Conservation (phyloP, 345 rosid genomes). For the Brassica cretica region DNA sequence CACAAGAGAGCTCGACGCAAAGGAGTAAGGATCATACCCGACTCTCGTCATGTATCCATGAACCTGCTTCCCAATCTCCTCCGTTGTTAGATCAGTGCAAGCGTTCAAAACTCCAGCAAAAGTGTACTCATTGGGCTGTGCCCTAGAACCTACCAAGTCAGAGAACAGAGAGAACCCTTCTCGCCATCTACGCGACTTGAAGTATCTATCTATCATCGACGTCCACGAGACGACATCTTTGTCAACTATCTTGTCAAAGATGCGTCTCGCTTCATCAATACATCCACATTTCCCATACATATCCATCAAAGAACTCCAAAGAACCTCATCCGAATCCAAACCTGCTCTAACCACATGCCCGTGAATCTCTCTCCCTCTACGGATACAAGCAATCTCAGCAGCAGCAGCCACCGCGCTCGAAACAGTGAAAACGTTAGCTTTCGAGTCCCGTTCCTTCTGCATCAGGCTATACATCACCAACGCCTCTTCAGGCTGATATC, state of each 20-base stretch:
- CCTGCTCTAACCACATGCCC: slow-evolving; percentile 63
- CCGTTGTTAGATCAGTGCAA: slow-evolving; percentile 61
- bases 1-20: slow-evolving; percentile 80
- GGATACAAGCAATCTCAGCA: slow-evolving; percentile 56
- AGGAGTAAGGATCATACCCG: slow-evolving; percentile 61
- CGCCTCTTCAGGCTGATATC: slow-evolving; percentile 55
- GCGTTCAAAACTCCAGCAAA: slow-evolving; percentile 80
- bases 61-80: slow-evolving; percentile 75
- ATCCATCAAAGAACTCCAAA: slow-evolving; percentile 86
- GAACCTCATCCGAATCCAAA: slow-evolving; percentile 80
- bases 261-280: slow-evolving; percentile 65
- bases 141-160: slow-evolving; percentile 51
- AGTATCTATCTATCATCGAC: slow-evolving; percentile 76
- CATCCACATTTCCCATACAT: slow-evolving; percentile 92
- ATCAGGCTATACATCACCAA: slow-evolving; percentile 53
- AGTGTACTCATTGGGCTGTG: slow-evolving; percentile 72
- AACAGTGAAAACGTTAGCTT: slow-evolving; percentile 58
- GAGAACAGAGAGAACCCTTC: slow-evolving; percentile 70
- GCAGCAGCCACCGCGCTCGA: slow-evolving; percentile 77
- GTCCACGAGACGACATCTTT: slow-evolving; percentile 92
- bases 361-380: slow-evolving; percentile 76
- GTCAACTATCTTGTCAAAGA: slow-evolving; percentile 59
- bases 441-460: slow-evolving; percentile 42
- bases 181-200: slow-evolving; percentile 57
- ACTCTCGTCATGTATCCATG: slow-evolving; percentile 75